Evolutionary conservation across 2,329 filamentous ascomycete genomes (phyloP).

Genomic region (Hypoxylon sp.): DNA sequence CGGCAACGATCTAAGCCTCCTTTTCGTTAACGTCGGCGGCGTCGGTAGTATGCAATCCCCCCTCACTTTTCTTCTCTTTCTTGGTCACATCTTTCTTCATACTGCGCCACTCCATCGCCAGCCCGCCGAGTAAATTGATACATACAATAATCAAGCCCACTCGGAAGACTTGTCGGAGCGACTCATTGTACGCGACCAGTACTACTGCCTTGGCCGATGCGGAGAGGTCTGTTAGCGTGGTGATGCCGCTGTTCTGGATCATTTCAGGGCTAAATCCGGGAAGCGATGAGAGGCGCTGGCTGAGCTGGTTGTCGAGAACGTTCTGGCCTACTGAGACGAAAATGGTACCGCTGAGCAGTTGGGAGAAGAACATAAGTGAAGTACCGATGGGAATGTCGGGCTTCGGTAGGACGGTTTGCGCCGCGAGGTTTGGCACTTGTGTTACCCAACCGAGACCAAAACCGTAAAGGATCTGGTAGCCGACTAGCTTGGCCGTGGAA

Average conservation of each 20-base stretch:
- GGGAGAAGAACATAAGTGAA: constrained; percentile 61
- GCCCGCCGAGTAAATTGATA: constrained; percentile 68
- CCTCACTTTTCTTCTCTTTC: not conserved
- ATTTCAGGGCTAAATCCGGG: constrained; percentile 46
- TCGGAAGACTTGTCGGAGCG: constrained; percentile 71
- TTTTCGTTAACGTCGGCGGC: too few species aligned
- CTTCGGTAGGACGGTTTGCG: constrained; percentile 61
- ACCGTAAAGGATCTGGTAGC: constrained; percentile 51
- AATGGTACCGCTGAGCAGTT: constrained; percentile 62
- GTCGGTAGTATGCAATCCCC: not conserved
- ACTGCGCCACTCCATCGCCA: constrained; percentile 72
- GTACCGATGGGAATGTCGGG: constrained; percentile 60
- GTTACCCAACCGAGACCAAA: constrained; percentile 48
- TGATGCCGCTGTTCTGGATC: constrained; percentile 52
- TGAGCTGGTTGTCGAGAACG: constrained; percentile 59
- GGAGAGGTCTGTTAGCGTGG: constrained; percentile 24
- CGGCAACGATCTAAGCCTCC: too few species aligned
- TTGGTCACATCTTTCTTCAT: constrained; percentile 41
- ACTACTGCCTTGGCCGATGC: constrained; percentile 21
- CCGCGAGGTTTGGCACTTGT: constrained; percentile 57
- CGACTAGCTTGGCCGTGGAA: constrained; percentile 44
- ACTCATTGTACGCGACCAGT: constrained; percentile 70
- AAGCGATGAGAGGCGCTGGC: constrained; percentile 45
- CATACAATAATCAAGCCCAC: constrained; percentile 69
- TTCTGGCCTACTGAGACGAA: constrained; percentile 62